Evolutionary conservation across 106 monocot species (phyloP).

Genomic region (Narthecium ossifragum): DNA sequence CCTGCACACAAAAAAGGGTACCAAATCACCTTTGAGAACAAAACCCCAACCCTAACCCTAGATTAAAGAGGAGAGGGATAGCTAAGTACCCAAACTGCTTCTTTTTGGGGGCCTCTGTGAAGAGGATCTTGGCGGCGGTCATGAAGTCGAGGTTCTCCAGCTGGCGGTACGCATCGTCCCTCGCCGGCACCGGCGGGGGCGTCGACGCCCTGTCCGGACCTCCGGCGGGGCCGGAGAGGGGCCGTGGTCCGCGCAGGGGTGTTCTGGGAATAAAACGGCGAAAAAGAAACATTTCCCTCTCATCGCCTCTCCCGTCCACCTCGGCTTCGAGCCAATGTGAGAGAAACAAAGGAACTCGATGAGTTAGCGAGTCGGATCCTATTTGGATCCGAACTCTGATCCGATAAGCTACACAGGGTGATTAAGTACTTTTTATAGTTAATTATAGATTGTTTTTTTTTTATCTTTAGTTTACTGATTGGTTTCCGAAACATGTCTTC

Average conservation of each 20-base stretch:
- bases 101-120: conserved; percentile 58
- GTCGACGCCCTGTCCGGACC: not conserved
- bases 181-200: conserved; percentile 4
- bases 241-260: conserved; percentile 1
- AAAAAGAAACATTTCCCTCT: not conserved
- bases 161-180: conserved; percentile 42
- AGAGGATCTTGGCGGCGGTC: conserved; percentile 64
- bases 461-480: too few relatives aligned
- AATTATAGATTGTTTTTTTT: too few relatives aligned
- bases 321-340: too few relatives aligned
- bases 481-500: too few relatives aligned
- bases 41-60: conserved; percentile 5
- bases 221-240: not conserved
- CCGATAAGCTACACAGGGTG: too few relatives aligned
- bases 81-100: conserved; percentile 59
- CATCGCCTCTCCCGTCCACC: not conserved
- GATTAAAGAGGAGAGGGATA: not conserved
- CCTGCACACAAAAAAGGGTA: conserved; percentile 20
- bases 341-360: too few relatives aligned
- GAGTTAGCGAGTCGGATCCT: too few relatives aligned
- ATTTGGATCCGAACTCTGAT: too few relatives aligned
- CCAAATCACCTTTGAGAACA: not conserved
- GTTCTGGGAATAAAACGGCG: not conserved
- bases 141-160: conserved; percentile 57
- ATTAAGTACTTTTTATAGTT: too few relatives aligned